Evolutionary conservation across 2,329 filamentous ascomycete genomes (phyloP), one percentile per base, ranked within the genome.

Genomic region (Phialemoniopsis sp.): DNA sequence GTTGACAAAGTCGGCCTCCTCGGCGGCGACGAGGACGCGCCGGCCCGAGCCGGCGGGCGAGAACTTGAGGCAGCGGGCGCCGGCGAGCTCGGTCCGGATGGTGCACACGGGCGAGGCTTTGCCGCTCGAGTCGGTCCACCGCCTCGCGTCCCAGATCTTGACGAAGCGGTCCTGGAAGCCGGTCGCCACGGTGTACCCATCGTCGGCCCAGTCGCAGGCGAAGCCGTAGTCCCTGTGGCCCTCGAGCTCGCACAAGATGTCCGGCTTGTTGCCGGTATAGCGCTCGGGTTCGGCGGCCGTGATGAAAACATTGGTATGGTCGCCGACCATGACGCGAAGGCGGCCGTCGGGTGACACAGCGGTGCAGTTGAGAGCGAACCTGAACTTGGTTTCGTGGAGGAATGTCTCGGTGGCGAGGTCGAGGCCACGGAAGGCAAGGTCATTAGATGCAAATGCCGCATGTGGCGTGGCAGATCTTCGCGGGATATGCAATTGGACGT

Each of bases 191-290:
- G 81, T 83, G 64, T 81, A 80, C 26, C 85, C 86, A 54, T 90
- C 82, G 38, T 85, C 80, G 14, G 85, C 82, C 87, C 87, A 91
- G 48, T 84, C 86, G 52, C 84, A 89, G 2, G 86, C 80, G 52
- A 90, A 91, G 3, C 80, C 84, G 48, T 74, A 85, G 53, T 89
- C 85, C 13, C 68, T 68, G 53, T 89, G 85, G 3, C 82, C 81
- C 4, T 66, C 59, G 2, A 90, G 72, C 18, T 65, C 62, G 48
- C 82, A 70, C 46, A 75, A 70, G 40, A 66, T 67, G 43, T 72
- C 63, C 14, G 56, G 53, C 13, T 34, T 29, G 12, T 44, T 63
- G 13, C 29, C 29, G 12, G 42, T 15, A 4, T 43, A 34, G 8
- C 45, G 36, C 26, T 84, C 80, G 12, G 74, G 80, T 40, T 87